These are phyloP conservation scores for Fusarium continuum DNA, from an alignment of 2,329 filamentous ascomycete species.

Conservation along the genomic window DNA sequence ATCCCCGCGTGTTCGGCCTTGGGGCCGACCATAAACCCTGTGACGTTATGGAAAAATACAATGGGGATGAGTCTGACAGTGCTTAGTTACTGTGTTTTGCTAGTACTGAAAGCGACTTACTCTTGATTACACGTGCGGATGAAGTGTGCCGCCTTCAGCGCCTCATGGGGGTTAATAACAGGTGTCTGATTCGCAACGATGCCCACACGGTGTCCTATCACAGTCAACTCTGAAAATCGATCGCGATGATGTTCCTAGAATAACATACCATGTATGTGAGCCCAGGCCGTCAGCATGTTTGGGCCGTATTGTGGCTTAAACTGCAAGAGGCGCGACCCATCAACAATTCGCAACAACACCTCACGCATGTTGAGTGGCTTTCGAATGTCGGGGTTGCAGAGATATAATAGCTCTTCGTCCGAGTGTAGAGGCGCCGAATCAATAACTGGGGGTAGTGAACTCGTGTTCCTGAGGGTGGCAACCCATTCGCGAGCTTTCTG, in stretches of 20 bases:
- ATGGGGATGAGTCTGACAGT: no score
- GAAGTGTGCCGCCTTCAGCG: constrained; percentile 95
- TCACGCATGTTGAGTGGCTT: constrained; percentile 87
- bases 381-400: constrained; percentile 89
- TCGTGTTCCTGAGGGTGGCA: no score
- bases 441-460: no score
- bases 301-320: no score
- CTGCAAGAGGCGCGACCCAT: constrained; percentile 88
- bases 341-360: constrained; percentile 91
- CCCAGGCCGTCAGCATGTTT: no score
- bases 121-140: no score
- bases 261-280: no score
- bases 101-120: no score
- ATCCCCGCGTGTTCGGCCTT: constrained; percentile 95
- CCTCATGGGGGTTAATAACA: constrained; percentile 88
- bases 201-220: constrained; percentile 88
- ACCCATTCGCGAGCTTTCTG: no score
- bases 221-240: no score
- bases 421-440: constrained; percentile 89
- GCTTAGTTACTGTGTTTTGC: no score
- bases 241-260: no score
- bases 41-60: constrained; percentile 95
- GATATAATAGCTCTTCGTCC: constrained; percentile 81
- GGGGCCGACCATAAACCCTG: constrained; percentile 96
- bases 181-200: constrained; percentile 97